Conservation (phyloP, 2,329 filamentous ascomycete species). For the Sporothrix mexicana region DNA sequence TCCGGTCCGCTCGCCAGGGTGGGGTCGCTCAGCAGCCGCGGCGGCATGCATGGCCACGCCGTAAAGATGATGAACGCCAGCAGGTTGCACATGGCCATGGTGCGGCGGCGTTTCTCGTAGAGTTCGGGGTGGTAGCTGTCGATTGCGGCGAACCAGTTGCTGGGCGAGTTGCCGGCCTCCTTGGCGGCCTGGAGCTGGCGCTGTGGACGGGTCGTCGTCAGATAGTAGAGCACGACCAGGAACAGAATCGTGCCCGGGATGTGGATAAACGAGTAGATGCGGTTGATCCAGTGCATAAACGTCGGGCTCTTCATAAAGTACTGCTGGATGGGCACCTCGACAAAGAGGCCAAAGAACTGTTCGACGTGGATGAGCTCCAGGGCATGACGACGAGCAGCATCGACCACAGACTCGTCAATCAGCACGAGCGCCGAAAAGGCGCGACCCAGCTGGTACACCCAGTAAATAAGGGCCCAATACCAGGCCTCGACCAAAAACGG, state of each 20-base stretch:
- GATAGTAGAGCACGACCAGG: slow-evolving; percentile 67
- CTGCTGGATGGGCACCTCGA: slow-evolving; percentile 66
- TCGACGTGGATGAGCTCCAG: slow-evolving; percentile 72
- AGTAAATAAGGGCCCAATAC: slow-evolving; percentile 80
- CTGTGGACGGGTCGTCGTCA: slow-evolving; percentile 63
- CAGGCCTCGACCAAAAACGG: slow-evolving; percentile 77
- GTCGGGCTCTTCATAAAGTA: slow-evolving; percentile 57
- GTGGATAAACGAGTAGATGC: slow-evolving; percentile 77
- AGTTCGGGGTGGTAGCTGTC: slow-evolving; percentile 47
- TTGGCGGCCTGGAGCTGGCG: slow-evolving; percentile 36
- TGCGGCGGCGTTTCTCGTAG: slow-evolving; percentile 53
- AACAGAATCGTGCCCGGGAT: slow-evolving; percentile 78
- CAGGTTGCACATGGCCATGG: slow-evolving; percentile 63
- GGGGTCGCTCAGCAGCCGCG: slow-evolving; percentile 52
- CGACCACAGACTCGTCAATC: slow-evolving; percentile 66
- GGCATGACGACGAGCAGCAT: slow-evolving; percentile 71
- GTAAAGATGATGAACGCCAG: slow-evolving; percentile 66
- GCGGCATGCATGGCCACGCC: slow-evolving; percentile 64
- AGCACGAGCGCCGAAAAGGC: slow-evolving; percentile 74
- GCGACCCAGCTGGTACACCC: slow-evolving; percentile 78
- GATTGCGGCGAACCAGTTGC: not conserved
- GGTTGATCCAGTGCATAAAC: slow-evolving; percentile 72
- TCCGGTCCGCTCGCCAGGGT: slow-evolving; percentile 59
- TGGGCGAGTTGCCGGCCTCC: slow-evolving; percentile 7
- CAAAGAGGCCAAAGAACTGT: slow-evolving; percentile 67